phyloP scores from a whole-genome alignment of 257 asterid species.

The Nicotiana sylvestris region DNA sequence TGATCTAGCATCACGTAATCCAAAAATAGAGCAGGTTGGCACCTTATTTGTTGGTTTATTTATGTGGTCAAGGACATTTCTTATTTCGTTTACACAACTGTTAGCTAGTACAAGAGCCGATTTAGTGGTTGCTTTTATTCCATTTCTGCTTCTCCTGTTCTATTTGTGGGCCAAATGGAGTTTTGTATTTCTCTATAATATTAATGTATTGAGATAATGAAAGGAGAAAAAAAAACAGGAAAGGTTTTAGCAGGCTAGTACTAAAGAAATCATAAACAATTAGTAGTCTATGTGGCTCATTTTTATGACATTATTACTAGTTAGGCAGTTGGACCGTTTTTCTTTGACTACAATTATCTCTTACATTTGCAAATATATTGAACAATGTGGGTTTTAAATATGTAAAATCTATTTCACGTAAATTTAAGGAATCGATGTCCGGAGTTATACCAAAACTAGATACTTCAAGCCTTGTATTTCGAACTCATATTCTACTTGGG shows the following conservation, averaged over 20 bases:
- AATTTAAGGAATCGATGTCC: neutral
- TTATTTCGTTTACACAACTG: neutral
- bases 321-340: neutral
- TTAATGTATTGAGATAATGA: neutral
- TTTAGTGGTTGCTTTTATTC: neutral
- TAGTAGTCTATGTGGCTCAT: neutral
- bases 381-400: neutral
- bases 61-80: neutral
- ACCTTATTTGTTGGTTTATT: neutral
- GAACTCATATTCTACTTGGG: neutral
- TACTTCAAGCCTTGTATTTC: neutral
- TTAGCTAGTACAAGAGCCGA: neutral
- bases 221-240: neutral
- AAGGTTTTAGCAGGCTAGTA: neutral
- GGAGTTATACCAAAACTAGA: neutral
- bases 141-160: neutral
- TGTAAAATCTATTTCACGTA: neutral
- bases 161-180: neutral
- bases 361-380: neutral
- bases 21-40: slow-evolving; percentile 81
- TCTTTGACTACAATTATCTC: neutral
- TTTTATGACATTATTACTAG: neutral
- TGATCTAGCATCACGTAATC: slow-evolving; percentile 86
- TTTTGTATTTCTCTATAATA: neutral
- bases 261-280: neutral